A percentile compares a stretch with the other conserved stretches of the same genome.
Conservation (phyloP, 2,329 filamentous ascomycete genomes). For the Phoma sp. region DNA sequence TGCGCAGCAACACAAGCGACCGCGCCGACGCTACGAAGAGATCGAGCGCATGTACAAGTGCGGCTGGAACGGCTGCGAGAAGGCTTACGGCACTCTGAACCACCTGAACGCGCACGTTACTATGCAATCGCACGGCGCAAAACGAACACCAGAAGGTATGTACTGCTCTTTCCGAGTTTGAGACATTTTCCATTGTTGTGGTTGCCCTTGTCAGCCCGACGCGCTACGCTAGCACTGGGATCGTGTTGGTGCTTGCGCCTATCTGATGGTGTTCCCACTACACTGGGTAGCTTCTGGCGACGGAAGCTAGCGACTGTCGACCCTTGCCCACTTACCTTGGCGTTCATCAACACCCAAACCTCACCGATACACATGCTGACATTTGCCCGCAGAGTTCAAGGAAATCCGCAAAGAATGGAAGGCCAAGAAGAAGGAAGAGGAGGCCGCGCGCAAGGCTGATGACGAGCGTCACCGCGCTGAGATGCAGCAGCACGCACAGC, state of each 20-base stretch:
- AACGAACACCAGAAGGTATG: constrained; percentile 97
- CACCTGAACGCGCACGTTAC: constrained; percentile 98
- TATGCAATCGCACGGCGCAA: constrained; percentile 95
- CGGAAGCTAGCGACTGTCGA: constrained; percentile 51
- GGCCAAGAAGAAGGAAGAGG: constrained; percentile 98
- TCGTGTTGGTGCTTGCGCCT: constrained; percentile 35
- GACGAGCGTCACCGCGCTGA: constrained; percentile 82
- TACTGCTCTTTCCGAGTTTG: constrained; percentile 26
- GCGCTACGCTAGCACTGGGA: constrained; percentile 38
- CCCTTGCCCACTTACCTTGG: constrained; percentile 49
- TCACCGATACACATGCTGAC: constrained; percentile 40
- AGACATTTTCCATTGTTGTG: constrained; percentile 25
- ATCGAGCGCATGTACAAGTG: constrained; percentile 99
- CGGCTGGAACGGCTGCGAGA: constrained; percentile 97
- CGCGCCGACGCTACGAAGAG: constrained; percentile 91
- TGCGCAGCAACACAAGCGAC: constrained; percentile 95
- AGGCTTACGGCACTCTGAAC: constrained; percentile 96
- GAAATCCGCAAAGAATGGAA: constrained; percentile 99
- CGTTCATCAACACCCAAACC: constrained; percentile 11
- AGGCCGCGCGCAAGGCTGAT: constrained; percentile 85
- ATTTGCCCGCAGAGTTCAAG: constrained; percentile 80
- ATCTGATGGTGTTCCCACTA: constrained; percentile 63
- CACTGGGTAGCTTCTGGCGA: constrained; percentile 52
- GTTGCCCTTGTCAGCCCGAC: constrained; percentile 37
- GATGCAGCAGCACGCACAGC: constrained; percentile 52